Base-by-base conservation (phyloP, 2,329 filamentous ascomycete genomes). In the Colletotrichum chrysophilum region DNA sequence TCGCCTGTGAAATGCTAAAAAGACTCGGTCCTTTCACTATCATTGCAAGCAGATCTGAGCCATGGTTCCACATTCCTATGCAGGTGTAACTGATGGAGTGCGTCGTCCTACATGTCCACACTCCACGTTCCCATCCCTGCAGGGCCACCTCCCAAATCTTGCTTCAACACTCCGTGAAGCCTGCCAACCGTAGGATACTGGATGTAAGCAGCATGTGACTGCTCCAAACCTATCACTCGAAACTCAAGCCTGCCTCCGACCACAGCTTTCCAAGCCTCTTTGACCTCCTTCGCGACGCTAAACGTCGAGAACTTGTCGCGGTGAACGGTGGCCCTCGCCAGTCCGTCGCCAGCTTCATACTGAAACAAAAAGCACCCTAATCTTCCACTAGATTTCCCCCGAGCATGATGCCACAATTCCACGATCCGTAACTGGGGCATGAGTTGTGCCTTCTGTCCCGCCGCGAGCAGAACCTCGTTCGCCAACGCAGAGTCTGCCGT, bases 141-240 rank as follows among this genome's bases (percentile, higher is more conserved):
- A 18, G 9, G 43, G n/a, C 10, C 16, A 52, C 43, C 43, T 9
- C 43, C 43, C n/a, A 52, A 52, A 21, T 52, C 43, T 3, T 52
- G n/a, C 43, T 3, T 52, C 10, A 52, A 21, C 6, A 52, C 43
- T 12, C n/a, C 43, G 10, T 3, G n/a, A 13, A 52, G 43, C 1
- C 6, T 52, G 5, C 43, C 43, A 21, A 4, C 18, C 18, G 1
- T 48, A n/a, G 38, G 38, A 48, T 48, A 48, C 38, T 48, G 38
- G 2, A 6, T 1, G 18, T 12, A n/a, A 7, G 2, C 6, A 1
- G 38, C 3, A 48, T n/a, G n/a, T 0, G 0, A 3, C 2, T 0
- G 38, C 38, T 12, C 18, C n/a, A 21, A 21, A 2, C 12, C 10
- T 1, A 52, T 52, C n/a, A 52, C 10, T 3, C 10, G 1, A 21